phyloP scores from a whole-genome alignment of 805 yeast species.

The Cyberlindnera americana region DNA sequence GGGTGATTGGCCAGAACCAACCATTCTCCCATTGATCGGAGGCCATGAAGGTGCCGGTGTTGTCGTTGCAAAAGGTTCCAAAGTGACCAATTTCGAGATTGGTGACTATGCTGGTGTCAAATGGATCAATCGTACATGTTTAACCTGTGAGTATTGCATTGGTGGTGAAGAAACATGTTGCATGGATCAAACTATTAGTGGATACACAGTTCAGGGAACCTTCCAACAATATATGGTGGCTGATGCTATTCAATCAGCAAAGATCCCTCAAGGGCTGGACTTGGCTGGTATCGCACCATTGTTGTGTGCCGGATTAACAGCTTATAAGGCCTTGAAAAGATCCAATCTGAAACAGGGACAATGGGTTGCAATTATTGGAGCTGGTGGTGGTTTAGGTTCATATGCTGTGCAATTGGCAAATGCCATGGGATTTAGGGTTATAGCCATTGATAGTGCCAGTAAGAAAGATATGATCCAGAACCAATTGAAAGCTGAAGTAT shows the following conservation, averaged over 20 bases:
- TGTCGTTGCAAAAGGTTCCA: slow-evolving; percentile 57
- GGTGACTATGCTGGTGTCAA: slow-evolving; percentile 67
- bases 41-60: slow-evolving; percentile 75
- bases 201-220: slow-evolving; percentile 80
- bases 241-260: slow-evolving; percentile 60
- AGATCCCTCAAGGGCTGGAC: slow-evolving; percentile 49
- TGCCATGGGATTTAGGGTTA: slow-evolving; percentile 70
- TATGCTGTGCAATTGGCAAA: slow-evolving; percentile 71
- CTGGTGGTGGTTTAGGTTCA: slow-evolving; percentile 79
- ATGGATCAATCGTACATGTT: slow-evolving; percentile 66
- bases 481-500: slow-evolving; percentile 58
- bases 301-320: slow-evolving; percentile 78
- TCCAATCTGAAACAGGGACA: slow-evolving; percentile 58
- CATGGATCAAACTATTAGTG: slow-evolving; percentile 61
- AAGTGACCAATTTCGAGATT: slow-evolving; percentile 53
- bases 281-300: slow-evolving; percentile 55
- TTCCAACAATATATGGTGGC: slow-evolving; percentile 66
- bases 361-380: slow-evolving; percentile 74
- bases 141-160: slow-evolving; percentile 61
- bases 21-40: slow-evolving; percentile 59
- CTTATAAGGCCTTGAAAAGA: slow-evolving; percentile 61
- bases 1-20: slow-evolving; percentile 58
- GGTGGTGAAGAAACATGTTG: slow-evolving; percentile 60
- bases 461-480: slow-evolving; percentile 52
- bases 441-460: slow-evolving; percentile 71